Percentiles rank a stretch among this genome's conserved stretches.
These are phyloP conservation scores for Xylaria longipes DNA, from an alignment of 495 filamentous ascomycete species.

Conservation along the genomic window DNA sequence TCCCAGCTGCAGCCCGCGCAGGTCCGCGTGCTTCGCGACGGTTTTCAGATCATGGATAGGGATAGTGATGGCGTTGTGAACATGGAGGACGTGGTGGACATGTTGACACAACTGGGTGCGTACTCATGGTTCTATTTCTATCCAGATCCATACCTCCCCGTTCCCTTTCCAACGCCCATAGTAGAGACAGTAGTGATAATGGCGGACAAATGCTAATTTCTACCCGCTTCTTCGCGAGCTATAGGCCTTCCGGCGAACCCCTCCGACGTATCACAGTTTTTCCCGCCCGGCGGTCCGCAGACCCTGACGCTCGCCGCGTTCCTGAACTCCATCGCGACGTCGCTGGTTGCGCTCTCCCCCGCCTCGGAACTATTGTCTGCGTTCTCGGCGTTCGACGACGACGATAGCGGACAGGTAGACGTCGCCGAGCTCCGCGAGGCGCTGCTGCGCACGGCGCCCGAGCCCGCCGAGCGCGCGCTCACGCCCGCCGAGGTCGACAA, in stretches of 20 bases:
- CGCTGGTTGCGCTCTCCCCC: slow-evolving; percentile 74
- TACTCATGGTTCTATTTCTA: neutral
- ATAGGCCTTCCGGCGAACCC: slow-evolving; percentile 32
- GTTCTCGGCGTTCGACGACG: slow-evolving; percentile 93
- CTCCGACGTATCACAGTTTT: slow-evolving; percentile 72
- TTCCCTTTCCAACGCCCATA: neutral
- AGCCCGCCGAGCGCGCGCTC: slow-evolving; percentile 69
- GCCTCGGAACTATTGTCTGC: slow-evolving; percentile 81
- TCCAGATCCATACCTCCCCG: neutral
- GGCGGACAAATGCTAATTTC: slow-evolving; percentile 1
- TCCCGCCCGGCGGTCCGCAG: slow-evolving; percentile 69
- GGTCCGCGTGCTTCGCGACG: slow-evolving; percentile 78
- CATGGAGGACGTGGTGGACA: slow-evolving; percentile 78
- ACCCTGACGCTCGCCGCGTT: slow-evolving; percentile 84
- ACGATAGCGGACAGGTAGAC: slow-evolving; percentile 92
- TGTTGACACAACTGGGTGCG: slow-evolving; percentile 77
- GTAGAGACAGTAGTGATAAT: neutral
- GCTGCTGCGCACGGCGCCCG: slow-evolving; percentile 78
- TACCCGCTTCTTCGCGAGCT: neutral
- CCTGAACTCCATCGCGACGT: slow-evolving; percentile 74
- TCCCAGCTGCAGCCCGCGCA: slow-evolving; percentile 70
- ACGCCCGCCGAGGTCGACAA: slow-evolving; percentile 81
- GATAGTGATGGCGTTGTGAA: slow-evolving; percentile 78
- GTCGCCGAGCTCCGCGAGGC: slow-evolving; percentile 81
- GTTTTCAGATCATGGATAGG: slow-evolving; percentile 85